phyloP scores from a whole-genome alignment of 2,329 filamentous ascomycete species.

The Epichloe elymi region DNA sequence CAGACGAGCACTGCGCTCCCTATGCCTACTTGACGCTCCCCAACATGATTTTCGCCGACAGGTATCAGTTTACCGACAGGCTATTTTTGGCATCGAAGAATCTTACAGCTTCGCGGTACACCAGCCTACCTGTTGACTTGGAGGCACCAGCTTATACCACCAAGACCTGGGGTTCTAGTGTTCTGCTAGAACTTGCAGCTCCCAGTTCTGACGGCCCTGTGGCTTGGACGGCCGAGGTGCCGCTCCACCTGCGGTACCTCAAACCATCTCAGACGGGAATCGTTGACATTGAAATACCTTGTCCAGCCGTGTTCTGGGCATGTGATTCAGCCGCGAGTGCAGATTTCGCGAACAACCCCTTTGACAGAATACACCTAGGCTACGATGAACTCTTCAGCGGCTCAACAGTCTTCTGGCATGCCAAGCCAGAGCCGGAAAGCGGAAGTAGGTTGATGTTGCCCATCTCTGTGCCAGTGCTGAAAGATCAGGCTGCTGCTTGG shows the following conservation, averaged over 20 bases:
- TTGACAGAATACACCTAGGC: constrained; percentile 72
- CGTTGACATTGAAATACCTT: constrained; percentile 49
- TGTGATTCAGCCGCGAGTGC: constrained; percentile 54
- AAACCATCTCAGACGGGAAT: constrained; percentile 44
- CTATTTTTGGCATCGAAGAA: constrained; percentile 75
- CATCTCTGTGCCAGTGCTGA: constrained; percentile 53
- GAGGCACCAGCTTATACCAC: constrained; percentile 80
- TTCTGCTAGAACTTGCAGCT: constrained; percentile 60
- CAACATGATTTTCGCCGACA: constrained; percentile 69
- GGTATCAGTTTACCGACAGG: constrained; percentile 66
- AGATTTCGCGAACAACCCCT: constrained; percentile 66
- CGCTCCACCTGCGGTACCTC: constrained; percentile 77
- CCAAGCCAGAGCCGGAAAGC: constrained; percentile 35
- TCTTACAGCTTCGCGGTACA: constrained; percentile 51
- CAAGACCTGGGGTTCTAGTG: constrained; percentile 62
- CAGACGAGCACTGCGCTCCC: constrained; percentile 51
- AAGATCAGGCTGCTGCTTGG: constrained; percentile 34
- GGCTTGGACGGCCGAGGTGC: constrained; percentile 56
- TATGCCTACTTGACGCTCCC: constrained; percentile 78
- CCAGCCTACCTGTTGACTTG: constrained; percentile 69
- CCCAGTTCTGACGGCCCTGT: constrained; percentile 26
- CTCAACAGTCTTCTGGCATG: constrained; percentile 73
- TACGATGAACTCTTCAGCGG: constrained; percentile 71
- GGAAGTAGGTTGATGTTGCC: constrained; percentile 34
- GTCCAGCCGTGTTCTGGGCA: constrained; percentile 83